Base-by-base conservation (phyloP, 2,329 filamentous ascomycete genomes). In the Microdochium paspali region DNA sequence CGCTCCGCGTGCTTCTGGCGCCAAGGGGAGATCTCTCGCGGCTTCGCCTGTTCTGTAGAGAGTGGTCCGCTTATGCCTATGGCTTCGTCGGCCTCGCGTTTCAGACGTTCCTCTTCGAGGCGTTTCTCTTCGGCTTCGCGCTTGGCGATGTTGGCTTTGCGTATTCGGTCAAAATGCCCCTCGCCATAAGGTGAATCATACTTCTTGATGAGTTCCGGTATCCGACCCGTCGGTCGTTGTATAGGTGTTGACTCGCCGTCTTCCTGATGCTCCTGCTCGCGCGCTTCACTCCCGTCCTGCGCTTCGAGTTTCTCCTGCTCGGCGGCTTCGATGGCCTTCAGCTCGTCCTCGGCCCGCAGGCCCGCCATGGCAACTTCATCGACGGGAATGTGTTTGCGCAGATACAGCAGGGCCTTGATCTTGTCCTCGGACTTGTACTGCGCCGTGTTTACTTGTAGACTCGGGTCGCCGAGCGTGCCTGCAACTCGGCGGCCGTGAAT, bases 401-500 rank as follows among this genome's bases (percentile, higher is more conserved):
- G 65, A 58, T 80, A 84, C 28, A 61, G 63, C 47, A 85, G 63
- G 1, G 71, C 80, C 39, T 56, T 67, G 15, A 63, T 58, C 15
- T 72, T 64, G 49, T 79, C 69, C 1, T 61, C 50, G 2, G 61
- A 47, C 9, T 64, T 63, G 53, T 67, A 81, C 10, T 60, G 56
- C 2, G 62, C 62, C 24, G 77, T 80, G 52, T 79, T 72, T 24
- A 63, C 52, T 30, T 64, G 63, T 44, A 77, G 69, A 4, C 64
- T 66, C 2, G 80, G 80, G 56, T 84, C 80, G 10, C 79, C 72
- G 39, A 84, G 66, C 3, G 80, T 82, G 28, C 81, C 81, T 7
- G 80, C 79, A 21, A 85, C 78, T 35, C 81, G 70, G 30, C 79
- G 73, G 9, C 80, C 81, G 57, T 85, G 81, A 12, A 84, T 62